Percentiles rank a stretch among this genome's conserved stretches.
phyloP scores from a whole-genome alignment of 345 rosid species.

The Leavenworthia alabamica region DNA sequence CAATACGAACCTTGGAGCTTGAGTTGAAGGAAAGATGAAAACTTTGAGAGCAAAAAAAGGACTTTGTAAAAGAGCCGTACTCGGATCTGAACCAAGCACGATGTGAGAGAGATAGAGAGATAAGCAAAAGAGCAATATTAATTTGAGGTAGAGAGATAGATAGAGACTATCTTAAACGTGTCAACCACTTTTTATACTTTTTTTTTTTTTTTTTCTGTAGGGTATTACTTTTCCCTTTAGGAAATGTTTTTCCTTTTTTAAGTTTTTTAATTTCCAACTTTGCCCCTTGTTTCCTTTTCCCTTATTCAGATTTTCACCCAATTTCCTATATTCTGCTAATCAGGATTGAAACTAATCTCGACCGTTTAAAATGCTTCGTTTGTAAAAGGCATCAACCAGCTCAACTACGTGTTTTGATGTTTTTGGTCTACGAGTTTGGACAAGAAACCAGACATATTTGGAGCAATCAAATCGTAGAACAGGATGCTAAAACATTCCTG shows the following conservation, averaged over 20 bases:
- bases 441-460: too few relatives aligned
- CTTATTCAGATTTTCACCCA: background rate
- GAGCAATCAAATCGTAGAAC: too few relatives aligned
- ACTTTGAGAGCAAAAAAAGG: conserved; percentile 9
- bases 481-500: too few relatives aligned
- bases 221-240: too few relatives aligned
- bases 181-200: too few relatives aligned
- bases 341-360: background rate
- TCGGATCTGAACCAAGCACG: conserved; percentile 18
- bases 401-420: too few relatives aligned
- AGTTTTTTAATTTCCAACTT: background rate
- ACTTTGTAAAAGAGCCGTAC: background rate
- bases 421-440: too few relatives aligned
- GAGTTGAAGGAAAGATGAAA: conserved; percentile 7
- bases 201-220: too few relatives aligned
- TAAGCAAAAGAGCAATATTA: too few relatives aligned
- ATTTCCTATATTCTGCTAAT: background rate
- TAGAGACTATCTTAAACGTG: too few relatives aligned
- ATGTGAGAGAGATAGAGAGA: background rate
- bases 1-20: conserved; percentile 19
- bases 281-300: background rate
- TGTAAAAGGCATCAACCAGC: too few relatives aligned
- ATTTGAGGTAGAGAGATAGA: too few relatives aligned
- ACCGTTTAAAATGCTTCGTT: background rate
- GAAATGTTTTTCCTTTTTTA: background rate